These are phyloP conservation scores for Cutaneotrichosporon arboriforme DNA, from an alignment of 1,284 basidiomycete species.

Conservation along the genomic window DNA sequence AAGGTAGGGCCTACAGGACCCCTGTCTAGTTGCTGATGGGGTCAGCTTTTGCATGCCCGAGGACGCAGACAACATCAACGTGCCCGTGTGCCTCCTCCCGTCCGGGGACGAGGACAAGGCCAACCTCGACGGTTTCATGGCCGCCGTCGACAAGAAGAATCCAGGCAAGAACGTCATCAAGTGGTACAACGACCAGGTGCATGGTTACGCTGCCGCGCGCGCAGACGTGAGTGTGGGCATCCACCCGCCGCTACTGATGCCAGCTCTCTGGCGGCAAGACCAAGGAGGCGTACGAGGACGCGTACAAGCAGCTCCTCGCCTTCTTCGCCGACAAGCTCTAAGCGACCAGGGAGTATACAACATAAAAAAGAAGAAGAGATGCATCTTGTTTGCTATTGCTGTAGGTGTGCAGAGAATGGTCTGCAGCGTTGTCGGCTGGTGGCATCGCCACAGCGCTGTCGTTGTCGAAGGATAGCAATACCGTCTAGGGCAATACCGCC, in stretches of 20 bases:
- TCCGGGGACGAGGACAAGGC: constrained; percentile 48
- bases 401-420: background rate
- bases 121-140: constrained; percentile 36
- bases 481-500: too few species aligned
- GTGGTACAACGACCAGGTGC: constrained; percentile 41
- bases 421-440: background rate
- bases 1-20: too few species aligned
- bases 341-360: background rate
- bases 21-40: background rate
- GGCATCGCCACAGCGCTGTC: background rate
- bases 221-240: constrained; percentile 46
- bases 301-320: constrained; percentile 22
- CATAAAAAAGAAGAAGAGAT: background rate
- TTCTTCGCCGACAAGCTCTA: constrained; percentile 26
- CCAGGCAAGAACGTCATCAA: constrained; percentile 46
- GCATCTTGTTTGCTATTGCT: background rate
- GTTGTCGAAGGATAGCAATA: too few species aligned
- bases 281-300: too few species aligned
- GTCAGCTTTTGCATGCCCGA: constrained; percentile 40
- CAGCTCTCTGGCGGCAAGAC: constrained; percentile 24
- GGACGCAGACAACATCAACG: constrained; percentile 44
- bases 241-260: background rate
- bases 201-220: constrained; percentile 50
- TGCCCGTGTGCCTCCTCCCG: constrained; percentile 47
- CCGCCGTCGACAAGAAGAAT: constrained; percentile 38